Conservation (phyloP, 768 basidiomycete species). For the Thelephora aurantiotincta region DNA sequence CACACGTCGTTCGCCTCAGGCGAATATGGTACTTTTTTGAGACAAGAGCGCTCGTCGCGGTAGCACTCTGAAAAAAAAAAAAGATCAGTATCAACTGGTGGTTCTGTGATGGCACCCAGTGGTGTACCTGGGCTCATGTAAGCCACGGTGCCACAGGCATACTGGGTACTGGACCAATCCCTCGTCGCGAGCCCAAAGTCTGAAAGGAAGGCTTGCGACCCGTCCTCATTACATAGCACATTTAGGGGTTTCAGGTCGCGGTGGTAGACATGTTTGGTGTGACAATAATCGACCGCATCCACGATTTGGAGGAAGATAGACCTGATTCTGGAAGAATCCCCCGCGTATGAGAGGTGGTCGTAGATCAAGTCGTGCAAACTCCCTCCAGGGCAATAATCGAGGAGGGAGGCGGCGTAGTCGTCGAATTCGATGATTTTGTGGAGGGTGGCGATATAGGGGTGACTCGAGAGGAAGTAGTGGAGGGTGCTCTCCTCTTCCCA, state of each 20-base stretch:
- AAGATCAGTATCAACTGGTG: too few relatives aligned
- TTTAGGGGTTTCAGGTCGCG: constrained; percentile 47
- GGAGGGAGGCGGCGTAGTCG: constrained; percentile 50
- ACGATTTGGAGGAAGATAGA: constrained; percentile 37
- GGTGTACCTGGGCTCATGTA: constrained; percentile 14
- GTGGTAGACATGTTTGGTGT: constrained; percentile 34
- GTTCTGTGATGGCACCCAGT: not conserved
- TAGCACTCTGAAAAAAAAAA: too few relatives aligned
- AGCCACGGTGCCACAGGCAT: constrained; percentile 10
- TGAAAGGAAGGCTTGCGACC: constrained; percentile 24
- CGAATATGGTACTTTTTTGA: constrained; percentile 2
- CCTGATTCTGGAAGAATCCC: constrained; percentile 31
- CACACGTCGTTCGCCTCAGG: constrained; percentile 12
- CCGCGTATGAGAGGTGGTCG: constrained; percentile 17
- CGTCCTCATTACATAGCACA: constrained; percentile 27
- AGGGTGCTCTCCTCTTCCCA: too few relatives aligned
- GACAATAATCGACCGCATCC: constrained; percentile 36
- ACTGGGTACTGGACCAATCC: constrained; percentile 7
- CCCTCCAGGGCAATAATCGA: constrained; percentile 30
- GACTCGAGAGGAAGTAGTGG: constrained; percentile 9
- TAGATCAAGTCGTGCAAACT: constrained; percentile 33
- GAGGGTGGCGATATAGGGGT: constrained; percentile 56
- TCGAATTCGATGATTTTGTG: constrained; percentile 49
- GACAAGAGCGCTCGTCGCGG: too few relatives aligned
- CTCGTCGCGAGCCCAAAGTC: constrained; percentile 27